These are phyloP conservation scores for Phytopythium boreale DNA, from an alignment of 352 stramenopile species.

Conservation along the genomic window DNA sequence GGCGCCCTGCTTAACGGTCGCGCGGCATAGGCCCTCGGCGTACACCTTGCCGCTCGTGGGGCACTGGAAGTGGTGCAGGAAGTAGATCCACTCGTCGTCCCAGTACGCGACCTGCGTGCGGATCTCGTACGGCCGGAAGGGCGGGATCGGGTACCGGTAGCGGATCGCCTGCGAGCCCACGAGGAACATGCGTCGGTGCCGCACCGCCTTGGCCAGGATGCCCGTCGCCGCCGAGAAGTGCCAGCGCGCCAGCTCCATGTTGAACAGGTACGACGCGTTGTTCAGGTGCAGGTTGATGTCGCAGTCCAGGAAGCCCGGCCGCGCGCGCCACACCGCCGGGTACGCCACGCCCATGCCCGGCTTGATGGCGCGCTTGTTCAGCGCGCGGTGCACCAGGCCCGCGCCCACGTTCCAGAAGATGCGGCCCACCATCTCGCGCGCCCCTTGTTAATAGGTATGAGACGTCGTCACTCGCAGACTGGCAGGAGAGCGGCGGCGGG, in stretches of 20 bases:
- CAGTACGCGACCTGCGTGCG: slow-evolving; percentile 42
- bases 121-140: slow-evolving; percentile 56
- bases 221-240: slow-evolving; percentile 63
- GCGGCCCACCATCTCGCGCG: slow-evolving; percentile 75
- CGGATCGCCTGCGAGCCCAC: slow-evolving; percentile 56
- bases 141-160: slow-evolving; percentile 55
- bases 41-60: slow-evolving; percentile 56
- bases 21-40: slow-evolving; percentile 47
- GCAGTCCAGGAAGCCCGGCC: slow-evolving; percentile 67
- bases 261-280: slow-evolving; percentile 79
- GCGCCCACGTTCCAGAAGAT: slow-evolving; percentile 72
- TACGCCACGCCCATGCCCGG: slow-evolving; percentile 63
- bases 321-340: slow-evolving; percentile 67
- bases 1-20: slow-evolving; percentile 24
- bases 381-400: slow-evolving; percentile 53
- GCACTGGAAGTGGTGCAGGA: slow-evolving; percentile 58
- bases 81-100: slow-evolving; percentile 56
- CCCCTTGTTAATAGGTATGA: too few relatives aligned
- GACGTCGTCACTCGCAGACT: not conserved
- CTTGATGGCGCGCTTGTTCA: slow-evolving; percentile 52
- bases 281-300: slow-evolving; percentile 85
- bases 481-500: too few relatives aligned
- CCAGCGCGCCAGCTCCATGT: slow-evolving; percentile 83
- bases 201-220: slow-evolving; percentile 45
- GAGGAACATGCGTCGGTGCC: slow-evolving; percentile 53